Evolutionary conservation across 176 grass and related monocot genomes (phyloP).

Genomic region (Miscanthus lutarioriparius): DNA sequence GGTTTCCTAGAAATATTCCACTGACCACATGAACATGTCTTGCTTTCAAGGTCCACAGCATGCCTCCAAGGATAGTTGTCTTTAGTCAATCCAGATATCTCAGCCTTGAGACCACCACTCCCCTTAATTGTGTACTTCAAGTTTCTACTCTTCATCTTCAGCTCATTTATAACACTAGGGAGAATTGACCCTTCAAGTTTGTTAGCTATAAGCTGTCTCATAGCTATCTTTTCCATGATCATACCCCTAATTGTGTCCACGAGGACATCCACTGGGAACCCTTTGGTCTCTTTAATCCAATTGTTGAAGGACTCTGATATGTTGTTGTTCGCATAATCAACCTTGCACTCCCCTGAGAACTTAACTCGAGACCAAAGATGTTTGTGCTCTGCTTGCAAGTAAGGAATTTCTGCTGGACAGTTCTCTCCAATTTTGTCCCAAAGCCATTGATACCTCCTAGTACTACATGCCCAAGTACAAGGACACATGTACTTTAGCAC

Average conservation of each 20-base stretch:
- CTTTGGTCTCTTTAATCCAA: neutral
- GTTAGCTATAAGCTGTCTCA: neutral
- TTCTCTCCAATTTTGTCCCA: too few relatives aligned
- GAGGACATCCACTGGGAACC: neutral
- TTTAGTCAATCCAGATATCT: neutral
- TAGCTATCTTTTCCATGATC: neutral
- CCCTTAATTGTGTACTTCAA: neutral
- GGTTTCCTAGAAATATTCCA: neutral
- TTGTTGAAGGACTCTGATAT: too few relatives aligned
- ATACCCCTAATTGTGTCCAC: neutral
- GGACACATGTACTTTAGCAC: too few relatives aligned
- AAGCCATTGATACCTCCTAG: too few relatives aligned
- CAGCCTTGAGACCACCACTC: neutral
- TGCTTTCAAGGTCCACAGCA: neutral
- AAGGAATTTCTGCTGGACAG: too few relatives aligned
- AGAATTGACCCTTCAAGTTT: neutral
- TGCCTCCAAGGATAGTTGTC: neutral
- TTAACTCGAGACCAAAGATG: too few relatives aligned
- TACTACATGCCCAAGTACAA: too few relatives aligned
- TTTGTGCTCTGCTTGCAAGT: too few relatives aligned
- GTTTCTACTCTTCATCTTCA: constrained; percentile 10
- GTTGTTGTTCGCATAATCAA: too few relatives aligned
- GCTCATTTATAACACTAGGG: neutral
- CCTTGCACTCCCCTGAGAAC: too few relatives aligned
- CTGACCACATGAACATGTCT: neutral